Evolutionary conservation across 1,284 basidiomycete species (phyloP), one percentile per base, ranked within the genome.

Genomic region (Omphalotus olearius): DNA sequence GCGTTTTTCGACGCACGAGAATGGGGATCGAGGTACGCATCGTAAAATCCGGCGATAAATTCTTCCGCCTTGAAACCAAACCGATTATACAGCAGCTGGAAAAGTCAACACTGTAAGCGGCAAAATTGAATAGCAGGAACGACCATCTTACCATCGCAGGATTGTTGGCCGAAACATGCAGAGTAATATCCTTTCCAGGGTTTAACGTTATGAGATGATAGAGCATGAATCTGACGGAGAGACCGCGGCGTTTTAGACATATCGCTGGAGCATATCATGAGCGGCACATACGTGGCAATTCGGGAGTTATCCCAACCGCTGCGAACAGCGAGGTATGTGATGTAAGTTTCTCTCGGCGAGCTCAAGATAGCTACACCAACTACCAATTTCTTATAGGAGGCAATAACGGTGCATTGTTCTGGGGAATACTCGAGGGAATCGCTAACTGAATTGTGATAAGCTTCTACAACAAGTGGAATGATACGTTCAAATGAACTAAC

Each of bases 11-110:
- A 89, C 6, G 76, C 75, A 50, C 79, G 75, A 16, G 85, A 86
- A 18, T 79, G 70, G 3, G 78, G 67, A 59, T 84, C 79, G 16
- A 90, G 68, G 63, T 89, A 90, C 40, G 82, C 75, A 42, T 88
- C 83, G 57, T 90, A 91, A 59, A 91, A 91, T 16, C 85, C 86
- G 25, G 79, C 79, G 35, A 91, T 75, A 57, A 89, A 90, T 62
- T 87, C 85, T 65, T 90, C 88, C 0, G 86, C 85, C 60, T 91
- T 91, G 75, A 91, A 90, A 16, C 88, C 88, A 59, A 91, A 90
- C 48, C 80, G 80, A 57, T 91, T 90, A 66, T 91, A 91, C 13
- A 90, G 63, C 4, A 90, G 68, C 88, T 89, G 26, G 35, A 25
- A 33, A 39, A 33, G 13, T 13, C 30, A 33, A 33, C 30, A 33